Conservation (phyloP, 805 yeast species). For the Zygoascus tannicola region DNA sequence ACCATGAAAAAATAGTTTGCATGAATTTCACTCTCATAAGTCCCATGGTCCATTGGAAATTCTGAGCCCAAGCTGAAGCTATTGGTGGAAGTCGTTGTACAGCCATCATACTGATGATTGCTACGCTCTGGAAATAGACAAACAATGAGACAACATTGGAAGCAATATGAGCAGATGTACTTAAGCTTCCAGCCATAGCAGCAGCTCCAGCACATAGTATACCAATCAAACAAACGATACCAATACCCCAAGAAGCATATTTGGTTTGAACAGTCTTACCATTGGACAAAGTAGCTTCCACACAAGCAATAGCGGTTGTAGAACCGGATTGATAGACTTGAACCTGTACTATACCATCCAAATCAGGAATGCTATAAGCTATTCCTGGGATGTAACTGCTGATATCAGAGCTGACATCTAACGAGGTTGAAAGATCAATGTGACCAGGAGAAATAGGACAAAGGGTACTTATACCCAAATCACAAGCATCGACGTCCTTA, state of each 20-base stretch:
- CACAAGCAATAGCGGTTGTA: conserved; percentile 67
- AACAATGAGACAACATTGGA: conserved; percentile 88
- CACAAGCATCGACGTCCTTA: conserved; percentile 54
- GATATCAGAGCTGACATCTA: conserved; percentile 25
- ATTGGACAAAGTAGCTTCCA: conserved; percentile 74
- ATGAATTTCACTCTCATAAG: conserved; percentile 66
- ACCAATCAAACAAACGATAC: conserved; percentile 83
- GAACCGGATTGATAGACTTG: conserved; percentile 46
- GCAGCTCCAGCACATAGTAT: conserved; percentile 78
- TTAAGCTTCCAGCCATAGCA: conserved; percentile 79
- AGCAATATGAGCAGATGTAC: conserved; percentile 96
- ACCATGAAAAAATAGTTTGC: conserved; percentile 85
- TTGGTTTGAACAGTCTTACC: conserved; percentile 91
- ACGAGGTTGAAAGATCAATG: conserved; percentile 54
- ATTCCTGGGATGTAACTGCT: conserved; percentile 59
- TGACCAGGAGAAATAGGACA: conserved; percentile 90
- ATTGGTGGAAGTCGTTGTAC: conserved; percentile 89
- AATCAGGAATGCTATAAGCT: conserved; percentile 85
- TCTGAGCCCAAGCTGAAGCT: conserved; percentile 96
- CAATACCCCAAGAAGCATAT: conserved; percentile 93
- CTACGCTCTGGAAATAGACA: conserved; percentile 87
- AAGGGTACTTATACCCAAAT: conserved; percentile 29
- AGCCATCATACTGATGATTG: conserved; percentile 92
- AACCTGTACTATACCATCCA: conserved; percentile 85
- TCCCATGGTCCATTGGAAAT: conserved; percentile 95